These are phyloP conservation scores for Cyclanthera cordifolia DNA, from an alignment of 306 rosid species.

Conservation along the genomic window DNA sequence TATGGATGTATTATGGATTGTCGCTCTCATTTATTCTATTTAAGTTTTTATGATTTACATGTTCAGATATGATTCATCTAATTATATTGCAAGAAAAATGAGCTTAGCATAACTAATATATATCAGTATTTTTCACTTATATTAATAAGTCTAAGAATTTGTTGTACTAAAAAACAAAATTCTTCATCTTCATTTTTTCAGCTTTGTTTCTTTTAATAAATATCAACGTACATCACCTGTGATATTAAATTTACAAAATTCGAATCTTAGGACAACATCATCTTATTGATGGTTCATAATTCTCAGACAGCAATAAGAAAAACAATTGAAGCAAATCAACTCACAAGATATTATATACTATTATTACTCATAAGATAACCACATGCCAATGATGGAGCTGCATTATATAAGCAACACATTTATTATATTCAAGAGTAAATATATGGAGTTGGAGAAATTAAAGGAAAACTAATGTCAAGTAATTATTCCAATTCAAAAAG, in stretches of 20 bases:
- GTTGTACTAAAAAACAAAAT: too few species aligned
- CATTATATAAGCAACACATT: not conserved
- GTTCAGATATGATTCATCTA: too few species aligned
- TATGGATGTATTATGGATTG: conserved; percentile 8
- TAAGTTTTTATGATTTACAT: not conserved
- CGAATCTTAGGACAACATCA: not conserved
- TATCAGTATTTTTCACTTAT: too few species aligned
- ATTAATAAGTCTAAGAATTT: too few species aligned
- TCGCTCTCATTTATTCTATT: conserved; percentile 8
- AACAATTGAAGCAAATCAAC: not conserved
- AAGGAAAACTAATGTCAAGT: not conserved
- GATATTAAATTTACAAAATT: not conserved
- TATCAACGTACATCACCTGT: not conserved
- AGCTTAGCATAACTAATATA: too few species aligned
- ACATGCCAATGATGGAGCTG: not conserved
- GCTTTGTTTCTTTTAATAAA: too few species aligned
- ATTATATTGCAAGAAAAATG: too few species aligned
- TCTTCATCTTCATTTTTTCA: too few species aligned
- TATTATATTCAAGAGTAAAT: not conserved
- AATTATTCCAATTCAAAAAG: not conserved
- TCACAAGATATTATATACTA: not conserved
- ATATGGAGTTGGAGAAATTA: not conserved
- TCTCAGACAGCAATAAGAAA: not conserved
- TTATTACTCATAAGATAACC: not conserved
- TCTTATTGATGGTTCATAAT: not conserved